Evolutionary conservation across 108 stramenopile species (phyloP), one percentile per base, ranked within the genome.

Genomic region (Seminavis robusta): DNA sequence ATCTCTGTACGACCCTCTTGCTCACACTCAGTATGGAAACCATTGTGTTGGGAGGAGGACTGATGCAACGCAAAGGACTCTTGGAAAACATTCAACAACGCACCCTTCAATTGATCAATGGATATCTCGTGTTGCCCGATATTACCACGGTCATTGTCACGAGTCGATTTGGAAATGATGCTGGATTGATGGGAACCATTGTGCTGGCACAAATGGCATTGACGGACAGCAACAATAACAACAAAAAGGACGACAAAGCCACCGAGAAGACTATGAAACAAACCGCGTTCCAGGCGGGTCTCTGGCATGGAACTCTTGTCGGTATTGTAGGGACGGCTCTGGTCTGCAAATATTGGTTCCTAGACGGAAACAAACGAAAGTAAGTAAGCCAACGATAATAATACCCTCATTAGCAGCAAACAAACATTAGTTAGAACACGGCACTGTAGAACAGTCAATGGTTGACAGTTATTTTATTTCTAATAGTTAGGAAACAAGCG

Each of bases 11-110:
- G 0, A 88, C 81, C 8, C 53, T 97, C 23, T 57, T 94, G 0
- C 73, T 98, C 34, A 71, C 86, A 1, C 73, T 61, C 6, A 88
- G 88, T 6, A 73, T 88, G 20, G 92, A 98, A 67, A 73, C 69
- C 46, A 98, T 98, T 61, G 91, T 94, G 0, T 52, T 98, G 31
- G 89, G 93, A 9, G 98, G 98, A 33, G 98, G 98, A 6, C 67
- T 97, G 8, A 86, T 96, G 91, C 86, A 92, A 32, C 89, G 93
- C 1, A 50, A 42, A 20, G 59, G 67, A 1, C 48, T 96, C 38
- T 80, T 80, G 47, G 63, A 64, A n/a, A 83, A 69, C 69, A 68
- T 94, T 45, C 73, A 82, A 16, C 25, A 52, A 29, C 71, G 71
- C 29, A 87, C 86, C 10, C 44, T 63, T 29, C 48, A 65, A 11